Base-by-base conservation (phyloP, 495 filamentous ascomycete genomes). In the Penicillium odoratum region DNA sequence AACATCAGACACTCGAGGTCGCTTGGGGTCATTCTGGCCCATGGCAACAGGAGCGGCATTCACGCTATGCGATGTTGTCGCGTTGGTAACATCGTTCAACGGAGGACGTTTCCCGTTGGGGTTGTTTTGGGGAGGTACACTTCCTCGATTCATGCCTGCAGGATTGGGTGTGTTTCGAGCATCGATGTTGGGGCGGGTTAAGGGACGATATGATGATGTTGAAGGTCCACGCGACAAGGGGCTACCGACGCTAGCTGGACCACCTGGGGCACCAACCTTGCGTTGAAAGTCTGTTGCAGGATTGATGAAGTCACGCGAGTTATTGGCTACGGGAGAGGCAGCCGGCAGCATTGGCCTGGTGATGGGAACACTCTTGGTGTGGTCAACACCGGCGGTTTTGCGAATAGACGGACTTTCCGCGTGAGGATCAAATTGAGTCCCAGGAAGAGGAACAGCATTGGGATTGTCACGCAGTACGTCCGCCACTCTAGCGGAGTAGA, bases 351-450 rank as follows among this genome's bases (percentile, higher is more conserved):
- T 78, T n/a, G 71, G 72, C 55, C 64, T 82, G 3, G 74, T 77
- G 0, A 95, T 76, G 0, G 90, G 87, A 36, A 85, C 83, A 29
- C 84, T 88, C 53, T 84, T 87, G 28, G 75, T 85, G 62, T 94
- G 90, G 60, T 96, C 91, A 47, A 97, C 81, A n/a, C 92, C 92
- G 0, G 88, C 86, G 4, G 93, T 96, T 65, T 93, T 92, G 31
- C 90, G 86, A 57, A 96, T 93, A 0, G 90, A 92, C 0, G 92
- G 90, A 58, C 88, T 92, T 61, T 96, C 91, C 5, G 85, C 80
- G 54, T 87, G 83, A 3, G 91, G 91, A 66, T 97, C 90, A 71
- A 96, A 97, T 48, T 77, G 75, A 5, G 83, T 81, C 7, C 80
- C 80, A 15, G 83, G 77, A 5, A 72, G 51, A 5, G 78, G 72